Evolutionary conservation across 768 basidiomycete genomes (phyloP).

Genomic region (Pisolithus microcarpus): DNA sequence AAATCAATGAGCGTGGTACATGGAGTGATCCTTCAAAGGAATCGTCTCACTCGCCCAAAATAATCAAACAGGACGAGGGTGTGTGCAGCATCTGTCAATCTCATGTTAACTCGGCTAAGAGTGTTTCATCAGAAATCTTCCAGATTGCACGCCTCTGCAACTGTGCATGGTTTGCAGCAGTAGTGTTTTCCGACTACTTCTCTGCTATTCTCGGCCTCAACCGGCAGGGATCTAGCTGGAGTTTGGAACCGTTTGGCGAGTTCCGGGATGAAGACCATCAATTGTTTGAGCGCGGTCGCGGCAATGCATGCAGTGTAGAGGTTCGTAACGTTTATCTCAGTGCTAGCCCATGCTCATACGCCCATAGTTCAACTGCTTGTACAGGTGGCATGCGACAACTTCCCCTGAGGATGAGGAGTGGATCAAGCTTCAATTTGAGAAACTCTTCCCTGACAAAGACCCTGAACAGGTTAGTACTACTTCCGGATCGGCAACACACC

Average conservation of each 20-base stretch:
- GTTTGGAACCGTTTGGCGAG: slow-evolving; percentile 69
- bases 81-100: neutral
- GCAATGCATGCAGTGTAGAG: slow-evolving; percentile 80
- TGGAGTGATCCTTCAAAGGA: slow-evolving; percentile 51
- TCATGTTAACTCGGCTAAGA: neutral
- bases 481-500: neutral
- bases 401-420: slow-evolving; percentile 66
- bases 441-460: slow-evolving; percentile 48
- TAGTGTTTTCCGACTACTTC: slow-evolving; percentile 82
- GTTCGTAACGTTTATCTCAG: slow-evolving; percentile 28
- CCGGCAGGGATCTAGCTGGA: slow-evolving; percentile 70
- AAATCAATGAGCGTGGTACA: slow-evolving; percentile 71
- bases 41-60: slow-evolving; percentile 23
- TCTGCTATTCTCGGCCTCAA: slow-evolving; percentile 74
- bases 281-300: slow-evolving; percentile 70
- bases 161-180: slow-evolving; percentile 70
- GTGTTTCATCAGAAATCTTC: slow-evolving; percentile 54
- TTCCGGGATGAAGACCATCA: slow-evolving; percentile 55
- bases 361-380: slow-evolving; percentile 72
- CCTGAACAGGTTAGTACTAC: slow-evolving; percentile 30
- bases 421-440: slow-evolving; percentile 43
- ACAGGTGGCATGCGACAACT: slow-evolving; percentile 81
- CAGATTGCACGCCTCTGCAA: slow-evolving; percentile 74
- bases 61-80: slow-evolving; percentile 52
- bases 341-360: neutral